Base-by-base conservation (phyloP, 352 stramenopile species). In the Salisapilia sapeloensis region DNA sequence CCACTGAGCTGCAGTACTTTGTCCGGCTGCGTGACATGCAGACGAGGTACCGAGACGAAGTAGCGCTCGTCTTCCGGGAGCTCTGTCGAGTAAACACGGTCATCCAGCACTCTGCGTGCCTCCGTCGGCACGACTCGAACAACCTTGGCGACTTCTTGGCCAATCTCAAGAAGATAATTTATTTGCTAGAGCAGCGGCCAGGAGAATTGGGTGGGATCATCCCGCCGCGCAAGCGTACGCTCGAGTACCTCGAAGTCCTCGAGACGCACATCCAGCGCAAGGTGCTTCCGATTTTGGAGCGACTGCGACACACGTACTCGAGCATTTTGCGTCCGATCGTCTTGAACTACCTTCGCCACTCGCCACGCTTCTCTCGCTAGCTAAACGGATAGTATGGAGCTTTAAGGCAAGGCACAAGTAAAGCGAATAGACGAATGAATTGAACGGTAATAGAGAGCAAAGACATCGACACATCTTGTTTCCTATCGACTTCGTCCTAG, bases 111-210 rank as follows among this genome's bases (percentile, higher is more conserved):
- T 84, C 69, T 27, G 59, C 63, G n/a, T 76, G 45, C 47, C 39
- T 84, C 28, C 67, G 65, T 29, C 53, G 62, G 32, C 60, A 83
- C 34, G 71, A 87, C 42, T 84, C 71, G 23, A 83, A 77, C 52
- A 80, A 83, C 40, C 48, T 87, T 18, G 59, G 63, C 21, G 67
- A 84, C 34, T 87, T 87, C 37, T 49, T 87, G 21, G 53, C 61
- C 34, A 87, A 84, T 53, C 62, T 87, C 42, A 87, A 84, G 52
- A 83, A 83, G 45, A 84, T 87, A 66, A 82, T 84, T 72, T 82
- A 81, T 77, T 70, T 87, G 60, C 51, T 87, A 31, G 66, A 82
- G 42, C 72, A 87, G 51, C 67, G 79, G 30, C 67, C 63, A 18
- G 59, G 62, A 27, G 70, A 87, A 41, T 59, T 70, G 33, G 60